These are phyloP conservation scores for Axilococcus clingmanii DNA, from an alignment of 139 green algal species.

Conservation along the genomic window DNA sequence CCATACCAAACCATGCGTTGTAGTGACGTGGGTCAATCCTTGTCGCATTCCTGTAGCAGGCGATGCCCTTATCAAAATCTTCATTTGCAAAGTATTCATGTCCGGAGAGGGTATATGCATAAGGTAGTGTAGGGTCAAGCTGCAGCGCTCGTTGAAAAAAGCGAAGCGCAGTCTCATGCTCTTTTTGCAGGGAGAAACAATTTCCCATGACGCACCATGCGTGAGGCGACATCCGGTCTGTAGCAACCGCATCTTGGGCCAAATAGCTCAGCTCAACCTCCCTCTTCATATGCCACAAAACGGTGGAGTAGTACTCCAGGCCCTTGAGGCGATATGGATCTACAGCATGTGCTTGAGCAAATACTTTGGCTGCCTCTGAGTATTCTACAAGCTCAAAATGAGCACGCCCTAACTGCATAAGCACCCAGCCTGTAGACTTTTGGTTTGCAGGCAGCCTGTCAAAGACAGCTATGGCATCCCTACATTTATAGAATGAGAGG, in stretches of 20 bases:
- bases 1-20: constrained; percentile 95
- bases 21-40: constrained; percentile 84
- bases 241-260: constrained; percentile 62
- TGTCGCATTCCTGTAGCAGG: constrained; percentile 78
- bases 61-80: constrained; percentile 76
- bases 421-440: constrained; percentile 68
- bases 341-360: constrained; percentile 46
- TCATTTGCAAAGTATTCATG: constrained; percentile 90
- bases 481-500: constrained; percentile 55
- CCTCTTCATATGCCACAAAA: constrained; percentile 91
- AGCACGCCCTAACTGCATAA: constrained; percentile 58
- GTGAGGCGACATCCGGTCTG: constrained; percentile 74
- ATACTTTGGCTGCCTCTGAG: constrained; percentile 43
- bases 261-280: constrained; percentile 79
- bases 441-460: constrained; percentile 48
- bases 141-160: constrained; percentile 83
- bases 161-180: constrained; percentile 78
- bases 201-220: constrained; percentile 90
- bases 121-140: constrained; percentile 68
- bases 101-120: constrained; percentile 83
- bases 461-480: constrained; percentile 63
- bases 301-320: constrained; percentile 85
- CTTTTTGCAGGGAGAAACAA: constrained; percentile 83
- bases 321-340: constrained; percentile 57
- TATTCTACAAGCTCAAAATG: constrained; percentile 88